Evolutionary conservation across 352 stramenopile genomes (phyloP).

Genomic region (Plasmopara muralis): DNA sequence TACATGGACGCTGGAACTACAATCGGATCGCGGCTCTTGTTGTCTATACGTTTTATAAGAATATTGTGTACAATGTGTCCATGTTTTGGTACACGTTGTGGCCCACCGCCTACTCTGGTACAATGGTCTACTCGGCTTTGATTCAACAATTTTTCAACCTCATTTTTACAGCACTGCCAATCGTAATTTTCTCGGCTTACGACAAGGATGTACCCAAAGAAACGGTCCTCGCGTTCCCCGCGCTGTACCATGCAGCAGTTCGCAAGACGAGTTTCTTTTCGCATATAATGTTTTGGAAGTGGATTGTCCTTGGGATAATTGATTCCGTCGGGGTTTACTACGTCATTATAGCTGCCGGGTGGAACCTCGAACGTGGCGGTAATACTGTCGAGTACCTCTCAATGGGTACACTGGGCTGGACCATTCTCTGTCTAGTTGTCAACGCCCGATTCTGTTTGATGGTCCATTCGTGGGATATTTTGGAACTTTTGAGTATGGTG

Average conservation of each 20-base stretch:
- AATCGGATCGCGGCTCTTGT: conserved; percentile 83
- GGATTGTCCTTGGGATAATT: conserved; percentile 67
- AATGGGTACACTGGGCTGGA: conserved; percentile 65
- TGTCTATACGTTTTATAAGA: conserved; percentile 88
- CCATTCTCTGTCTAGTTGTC: conserved; percentile 68
- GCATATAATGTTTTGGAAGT: conserved; percentile 85
- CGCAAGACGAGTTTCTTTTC: conserved; percentile 59
- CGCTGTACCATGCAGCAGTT: conserved; percentile 54
- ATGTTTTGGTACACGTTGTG: conserved; percentile 87
- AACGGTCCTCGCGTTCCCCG: conserved; percentile 52
- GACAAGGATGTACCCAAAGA: conserved; percentile 74
- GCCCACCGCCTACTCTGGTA: conserved; percentile 89
- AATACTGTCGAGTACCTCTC: conserved; percentile 54
- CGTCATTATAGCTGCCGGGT: conserved; percentile 35
- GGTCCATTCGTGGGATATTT: conserved; percentile 73
- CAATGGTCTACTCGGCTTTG: conserved; percentile 79
- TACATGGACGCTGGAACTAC: conserved; percentile 86
- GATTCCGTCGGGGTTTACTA: conserved; percentile 74
- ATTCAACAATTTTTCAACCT: conserved; percentile 94
- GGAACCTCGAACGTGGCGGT: conserved; percentile 59
- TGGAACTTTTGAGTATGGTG: conserved; percentile 48
- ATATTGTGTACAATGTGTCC: conserved; percentile 87
- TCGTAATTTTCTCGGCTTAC: conserved; percentile 79
- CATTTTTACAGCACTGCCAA: conserved; percentile 91
- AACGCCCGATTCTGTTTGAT: conserved; percentile 73